Evolutionary conservation across 495 filamentous ascomycete genomes (phyloP).

Genomic region (Aspergillus bridgeri): DNA sequence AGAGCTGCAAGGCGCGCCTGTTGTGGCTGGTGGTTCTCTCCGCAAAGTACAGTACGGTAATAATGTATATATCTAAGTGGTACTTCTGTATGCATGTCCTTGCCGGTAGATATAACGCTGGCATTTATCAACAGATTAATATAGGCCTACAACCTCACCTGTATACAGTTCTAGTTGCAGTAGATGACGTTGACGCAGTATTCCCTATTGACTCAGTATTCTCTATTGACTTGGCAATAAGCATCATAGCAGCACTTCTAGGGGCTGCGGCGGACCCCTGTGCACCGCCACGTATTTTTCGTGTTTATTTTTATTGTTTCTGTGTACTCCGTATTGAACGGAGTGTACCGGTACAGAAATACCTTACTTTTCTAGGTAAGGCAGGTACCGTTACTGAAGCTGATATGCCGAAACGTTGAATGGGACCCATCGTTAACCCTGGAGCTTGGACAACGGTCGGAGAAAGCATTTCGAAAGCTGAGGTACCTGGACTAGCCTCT

Average conservation of each 20-base stretch:
- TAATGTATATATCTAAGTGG: not conserved
- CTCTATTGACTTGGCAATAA: no score
- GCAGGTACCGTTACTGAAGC: no score
- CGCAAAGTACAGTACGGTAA: not conserved
- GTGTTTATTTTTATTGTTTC: not conserved
- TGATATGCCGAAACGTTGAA: not conserved
- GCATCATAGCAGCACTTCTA: no score
- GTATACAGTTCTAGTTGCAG: no score
- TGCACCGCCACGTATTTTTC: constrained; percentile 19
- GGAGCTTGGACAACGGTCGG: not conserved
- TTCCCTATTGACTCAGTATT: not conserved
- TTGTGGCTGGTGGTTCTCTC: not conserved
- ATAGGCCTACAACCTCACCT: no score
- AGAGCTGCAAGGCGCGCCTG: no score
- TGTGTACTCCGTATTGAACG: not conserved
- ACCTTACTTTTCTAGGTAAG: no score
- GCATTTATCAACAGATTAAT: no score
- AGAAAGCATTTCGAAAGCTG: not conserved
- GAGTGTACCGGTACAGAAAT: not conserved
- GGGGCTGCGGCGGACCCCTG: not conserved
- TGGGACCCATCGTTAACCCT: not conserved
- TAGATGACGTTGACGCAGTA: not conserved
- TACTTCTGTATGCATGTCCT: no score
- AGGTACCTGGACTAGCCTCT: no score
- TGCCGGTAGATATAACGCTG: no score